Conservation (phyloP, 2,329 filamentous ascomycete species). For the Teratosphaeria gauchensis region DNA sequence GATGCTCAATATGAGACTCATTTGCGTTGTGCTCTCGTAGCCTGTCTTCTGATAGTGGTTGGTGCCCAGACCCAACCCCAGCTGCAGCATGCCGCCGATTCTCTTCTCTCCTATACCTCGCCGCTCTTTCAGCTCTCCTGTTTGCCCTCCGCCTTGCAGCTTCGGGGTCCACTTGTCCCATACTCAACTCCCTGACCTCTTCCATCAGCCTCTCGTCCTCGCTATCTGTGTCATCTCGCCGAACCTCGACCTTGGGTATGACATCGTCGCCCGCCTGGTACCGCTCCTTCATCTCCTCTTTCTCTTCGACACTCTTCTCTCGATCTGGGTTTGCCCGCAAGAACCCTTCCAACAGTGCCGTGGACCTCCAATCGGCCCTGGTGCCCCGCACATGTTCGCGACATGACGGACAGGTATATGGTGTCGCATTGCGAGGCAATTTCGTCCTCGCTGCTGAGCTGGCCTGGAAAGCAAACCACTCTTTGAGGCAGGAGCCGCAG, state of each 20-base stretch:
- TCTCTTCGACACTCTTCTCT: slow-evolving; percentile 60
- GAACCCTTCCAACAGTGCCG: slow-evolving; percentile 82
- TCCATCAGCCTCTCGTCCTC: slow-evolving; percentile 62
- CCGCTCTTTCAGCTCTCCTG: not conserved
- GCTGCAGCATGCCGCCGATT: not conserved
- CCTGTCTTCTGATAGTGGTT: slow-evolving; percentile 7
- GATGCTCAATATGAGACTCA: slow-evolving; percentile 58
- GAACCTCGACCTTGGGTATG: slow-evolving; percentile 51
- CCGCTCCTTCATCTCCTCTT: slow-evolving; percentile 60
- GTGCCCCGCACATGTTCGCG: slow-evolving; percentile 79
- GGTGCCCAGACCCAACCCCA: slow-evolving; percentile 5
- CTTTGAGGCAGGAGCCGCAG: slow-evolving; percentile 87
- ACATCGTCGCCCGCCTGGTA: slow-evolving; percentile 79
- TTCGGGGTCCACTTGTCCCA: slow-evolving; percentile 50
- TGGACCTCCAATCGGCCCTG: slow-evolving; percentile 81
- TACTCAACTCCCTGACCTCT: slow-evolving; percentile 62
- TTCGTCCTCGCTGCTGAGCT: slow-evolving; percentile 45
- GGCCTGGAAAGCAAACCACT: slow-evolving; percentile 85
- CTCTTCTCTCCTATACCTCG: slow-evolving; percentile 1
- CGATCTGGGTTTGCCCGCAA: slow-evolving; percentile 69
- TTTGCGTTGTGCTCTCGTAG: slow-evolving; percentile 12
- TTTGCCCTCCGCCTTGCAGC: slow-evolving; percentile 16
- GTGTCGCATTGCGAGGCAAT: slow-evolving; percentile 12
- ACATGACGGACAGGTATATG: slow-evolving; percentile 87
- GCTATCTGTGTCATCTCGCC: slow-evolving; percentile 41